These are phyloP conservation scores for Trichoderma sp. DNA, from an alignment of 2,329 filamentous ascomycete genomes.

Conservation along the genomic window DNA sequence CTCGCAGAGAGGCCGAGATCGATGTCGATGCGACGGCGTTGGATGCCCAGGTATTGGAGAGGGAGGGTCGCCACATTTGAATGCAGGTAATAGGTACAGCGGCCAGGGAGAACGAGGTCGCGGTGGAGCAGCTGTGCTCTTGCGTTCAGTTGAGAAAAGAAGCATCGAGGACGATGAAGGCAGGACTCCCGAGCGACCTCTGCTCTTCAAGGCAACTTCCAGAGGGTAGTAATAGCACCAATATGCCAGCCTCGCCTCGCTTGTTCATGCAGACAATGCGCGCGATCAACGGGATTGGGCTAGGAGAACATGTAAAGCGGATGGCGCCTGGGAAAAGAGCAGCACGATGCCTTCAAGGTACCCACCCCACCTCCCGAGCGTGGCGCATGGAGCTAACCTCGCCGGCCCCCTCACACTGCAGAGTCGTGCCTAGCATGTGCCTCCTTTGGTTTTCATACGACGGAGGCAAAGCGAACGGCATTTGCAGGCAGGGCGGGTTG, in stretches of 20 bases:
- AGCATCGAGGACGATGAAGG: neutral
- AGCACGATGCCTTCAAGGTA: slow-evolving; percentile 24
- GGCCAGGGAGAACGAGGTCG: slow-evolving; percentile 15
- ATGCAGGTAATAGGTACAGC: slow-evolving; percentile 31
- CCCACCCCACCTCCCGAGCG: slow-evolving; percentile 26
- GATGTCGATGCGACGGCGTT: slow-evolving; percentile 42
- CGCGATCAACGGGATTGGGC: slow-evolving; percentile 19
- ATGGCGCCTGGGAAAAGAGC: slow-evolving; percentile 23
- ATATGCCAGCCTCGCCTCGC: slow-evolving; percentile 22
- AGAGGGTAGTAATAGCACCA: slow-evolving; percentile 14
- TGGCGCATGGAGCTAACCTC: slow-evolving; percentile 26
- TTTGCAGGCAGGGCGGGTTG: slow-evolving; percentile 23
- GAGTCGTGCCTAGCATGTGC: slow-evolving; percentile 25
- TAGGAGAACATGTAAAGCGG: slow-evolving; percentile 24
- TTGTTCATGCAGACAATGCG: slow-evolving; percentile 24
- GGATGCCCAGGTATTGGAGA: too few relatives aligned
- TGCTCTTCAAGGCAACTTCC: neutral
- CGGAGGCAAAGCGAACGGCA: slow-evolving; percentile 23
- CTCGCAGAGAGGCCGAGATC: slow-evolving; percentile 44
- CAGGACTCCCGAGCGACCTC: neutral
- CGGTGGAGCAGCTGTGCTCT: slow-evolving; percentile 21
- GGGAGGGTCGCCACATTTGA: slow-evolving; percentile 26
- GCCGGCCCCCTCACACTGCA: slow-evolving; percentile 10
- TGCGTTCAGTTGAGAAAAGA: slow-evolving; percentile 17
- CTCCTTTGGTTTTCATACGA: slow-evolving; percentile 25